These are phyloP conservation scores for Lonicera japonica DNA, from an alignment of 129 eudicot genomes.

Conservation along the genomic window DNA sequence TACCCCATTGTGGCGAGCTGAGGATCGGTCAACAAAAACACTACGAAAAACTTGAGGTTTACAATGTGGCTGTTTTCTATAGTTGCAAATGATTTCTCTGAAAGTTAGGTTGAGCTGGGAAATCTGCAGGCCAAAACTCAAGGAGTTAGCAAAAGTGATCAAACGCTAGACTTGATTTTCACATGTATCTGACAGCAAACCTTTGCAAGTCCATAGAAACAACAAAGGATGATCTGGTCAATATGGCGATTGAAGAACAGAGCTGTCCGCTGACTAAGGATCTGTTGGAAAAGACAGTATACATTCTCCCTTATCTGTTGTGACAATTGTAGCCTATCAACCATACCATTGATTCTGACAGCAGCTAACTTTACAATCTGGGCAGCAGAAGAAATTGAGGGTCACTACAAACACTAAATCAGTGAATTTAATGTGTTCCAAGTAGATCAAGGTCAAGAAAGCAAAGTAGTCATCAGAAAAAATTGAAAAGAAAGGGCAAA, in stretches of 20 bases:
- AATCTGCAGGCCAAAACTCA: slow-evolving; percentile 50
- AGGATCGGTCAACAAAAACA: slow-evolving; percentile 70
- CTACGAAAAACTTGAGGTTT: slow-evolving; percentile 89
- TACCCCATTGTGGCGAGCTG: slow-evolving; percentile 61
- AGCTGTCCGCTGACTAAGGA: slow-evolving; percentile 54
- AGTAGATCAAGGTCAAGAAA: background rate
- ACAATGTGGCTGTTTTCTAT: slow-evolving; percentile 90
- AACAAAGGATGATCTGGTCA: slow-evolving; percentile 92
- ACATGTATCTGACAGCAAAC: slow-evolving; percentile 36
- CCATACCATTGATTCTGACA: slow-evolving; percentile 95
- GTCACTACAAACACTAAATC: background rate
- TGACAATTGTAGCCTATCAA: slow-evolving; percentile 75
- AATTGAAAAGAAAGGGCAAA: no score
- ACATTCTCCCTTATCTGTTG: slow-evolving; percentile 81
- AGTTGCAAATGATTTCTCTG: slow-evolving; percentile 76
- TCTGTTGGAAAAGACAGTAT: slow-evolving; percentile 81
- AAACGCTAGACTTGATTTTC: slow-evolving; percentile 3
- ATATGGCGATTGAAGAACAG: slow-evolving; percentile 84
- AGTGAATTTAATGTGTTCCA: background rate
- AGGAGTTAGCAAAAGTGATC: slow-evolving; percentile 4
- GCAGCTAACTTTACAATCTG: slow-evolving; percentile 95
- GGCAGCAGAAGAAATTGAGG: background rate
- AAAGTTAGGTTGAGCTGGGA: slow-evolving; percentile 80
- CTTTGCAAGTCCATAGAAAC: slow-evolving; percentile 97
- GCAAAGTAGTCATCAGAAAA: background rate